Conservation (phyloP, 129 eudicot genomes). For the Pseudognaphalium luteoalbum region DNA sequence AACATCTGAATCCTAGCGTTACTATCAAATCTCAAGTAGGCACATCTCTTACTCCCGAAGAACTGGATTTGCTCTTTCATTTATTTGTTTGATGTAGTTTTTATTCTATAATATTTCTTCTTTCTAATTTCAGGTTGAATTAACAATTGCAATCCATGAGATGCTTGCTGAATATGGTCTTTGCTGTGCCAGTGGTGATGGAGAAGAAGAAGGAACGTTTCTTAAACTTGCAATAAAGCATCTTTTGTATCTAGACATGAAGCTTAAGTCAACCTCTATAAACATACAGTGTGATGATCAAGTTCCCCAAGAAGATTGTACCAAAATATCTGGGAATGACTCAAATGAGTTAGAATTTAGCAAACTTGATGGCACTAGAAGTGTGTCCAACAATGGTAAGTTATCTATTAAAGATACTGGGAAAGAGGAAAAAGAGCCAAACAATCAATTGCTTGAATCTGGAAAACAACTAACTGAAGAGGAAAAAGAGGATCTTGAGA, state of each 20-base stretch:
- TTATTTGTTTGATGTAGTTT: constrained; percentile 10
- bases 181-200: constrained; percentile 81
- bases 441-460: constrained; percentile 33
- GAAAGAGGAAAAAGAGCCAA: constrained; percentile 35
- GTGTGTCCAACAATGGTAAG: neutral
- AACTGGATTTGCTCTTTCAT: constrained; percentile 10
- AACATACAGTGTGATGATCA: constrained; percentile 50
- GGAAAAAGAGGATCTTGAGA: constrained; percentile 94
- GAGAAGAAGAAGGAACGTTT: constrained; percentile 87
- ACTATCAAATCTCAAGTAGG: constrained; percentile 79
- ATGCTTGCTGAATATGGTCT: constrained; percentile 96
- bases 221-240: constrained; percentile 95
- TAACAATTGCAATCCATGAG: constrained; percentile 85
- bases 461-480: constrained; percentile 69
- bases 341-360: constrained; percentile 19
- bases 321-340: constrained; percentile 33
- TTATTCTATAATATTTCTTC: neutral
- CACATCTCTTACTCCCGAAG: constrained; percentile 11
- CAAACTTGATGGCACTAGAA: neutral
- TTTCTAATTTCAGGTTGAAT: constrained; percentile 49
- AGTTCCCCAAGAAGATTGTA: constrained; percentile 35
- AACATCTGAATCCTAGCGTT: constrained; percentile 63
- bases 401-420: neutral
- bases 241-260: constrained; percentile 80
- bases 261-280: constrained; percentile 60